Evolutionary conservation across 2,329 filamentous ascomycete species (phyloP).

Genomic region (Calonectria hongkongensis): DNA sequence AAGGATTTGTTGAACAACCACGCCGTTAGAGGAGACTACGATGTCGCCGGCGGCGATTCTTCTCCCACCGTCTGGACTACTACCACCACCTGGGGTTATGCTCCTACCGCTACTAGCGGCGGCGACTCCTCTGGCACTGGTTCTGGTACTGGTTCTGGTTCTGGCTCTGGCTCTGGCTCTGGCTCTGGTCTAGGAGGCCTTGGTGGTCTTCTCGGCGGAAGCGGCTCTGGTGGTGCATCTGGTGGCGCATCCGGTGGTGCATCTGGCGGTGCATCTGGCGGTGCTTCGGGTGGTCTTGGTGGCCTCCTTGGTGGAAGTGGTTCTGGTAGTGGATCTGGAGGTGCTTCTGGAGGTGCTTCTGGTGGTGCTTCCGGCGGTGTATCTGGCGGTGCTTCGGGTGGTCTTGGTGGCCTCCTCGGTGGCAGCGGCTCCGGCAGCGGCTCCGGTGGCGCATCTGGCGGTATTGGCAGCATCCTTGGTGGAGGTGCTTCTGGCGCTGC

Average conservation of each 20-base stretch:
- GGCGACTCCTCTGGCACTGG: neutral
- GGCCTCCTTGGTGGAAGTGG: neutral
- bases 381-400: neutral
- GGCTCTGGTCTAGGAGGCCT: neutral
- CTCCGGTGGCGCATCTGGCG: neutral
- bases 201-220: too few relatives aligned
- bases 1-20: neutral
- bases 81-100: conserved; percentile 8
- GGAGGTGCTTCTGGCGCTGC: neutral
- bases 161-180: neutral
- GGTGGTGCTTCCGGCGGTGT: too few relatives aligned
- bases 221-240: neutral
- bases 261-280: neutral
- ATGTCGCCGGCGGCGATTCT: conserved; percentile 3
- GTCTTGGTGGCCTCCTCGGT: neutral
- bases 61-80: neutral
- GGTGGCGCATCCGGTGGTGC: neutral
- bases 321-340: neutral
- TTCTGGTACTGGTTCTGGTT: too few relatives aligned
- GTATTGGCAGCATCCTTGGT: neutral
- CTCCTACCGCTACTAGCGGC: neutral
- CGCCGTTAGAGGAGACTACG: neutral
- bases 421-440: too few relatives aligned
- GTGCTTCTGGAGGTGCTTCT: neutral
- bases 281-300: neutral